Base-by-base conservation (phyloP, 2,329 filamentous ascomycete genomes). In the Xylaria sp. region DNA sequence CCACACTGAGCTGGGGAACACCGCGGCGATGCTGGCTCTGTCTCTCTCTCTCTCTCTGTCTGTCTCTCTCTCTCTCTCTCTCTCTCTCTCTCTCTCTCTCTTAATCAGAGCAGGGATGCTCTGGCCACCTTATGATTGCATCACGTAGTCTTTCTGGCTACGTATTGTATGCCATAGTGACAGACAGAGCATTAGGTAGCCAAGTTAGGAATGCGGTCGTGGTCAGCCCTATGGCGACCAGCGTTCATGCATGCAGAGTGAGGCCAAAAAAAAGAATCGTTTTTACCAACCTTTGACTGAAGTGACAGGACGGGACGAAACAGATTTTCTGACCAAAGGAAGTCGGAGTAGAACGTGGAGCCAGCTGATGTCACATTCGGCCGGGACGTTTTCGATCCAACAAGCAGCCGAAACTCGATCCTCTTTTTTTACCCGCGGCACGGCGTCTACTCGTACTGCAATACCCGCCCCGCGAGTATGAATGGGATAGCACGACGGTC, bases 201-300 rank as follows among this genome's bases (percentile, higher is more conserved):
- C 23, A 6, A 54, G 46, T 48, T 46, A 42, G 51, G 8, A 39
- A 37, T 42, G 44, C 37, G 42, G 49, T 30, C 37, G 34, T 13
- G 35, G 18, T 63, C 61, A 63, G 61, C 61, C 61, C 59, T 61
- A 63, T 18, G 23, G 34, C 53, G 18, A 54, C 48, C 58, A 55
- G 23, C 10, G 48, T 55, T 55, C 54, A 59, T 59, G 59, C 61
- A 61, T 10, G 35, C 23, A 51, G 35, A 47, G 53, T 23, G 54
- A 57, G 61, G 56, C 42, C 55, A 35, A 23, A 52, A 51, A n/a
- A 19, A 48, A 34, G 34, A 49, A 23, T 19, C 46, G 11, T 13
- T 46, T 58, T 37, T 2, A 50, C 55, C 48, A 55, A 42, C 49
- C 46, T 53, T 37, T 46, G 30, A 54, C 9, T 51, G 19, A 23